These are phyloP conservation scores for Pestalotiopsis sp. DNA, from an alignment of 2,329 filamentous ascomycete species.

Conservation along the genomic window DNA sequence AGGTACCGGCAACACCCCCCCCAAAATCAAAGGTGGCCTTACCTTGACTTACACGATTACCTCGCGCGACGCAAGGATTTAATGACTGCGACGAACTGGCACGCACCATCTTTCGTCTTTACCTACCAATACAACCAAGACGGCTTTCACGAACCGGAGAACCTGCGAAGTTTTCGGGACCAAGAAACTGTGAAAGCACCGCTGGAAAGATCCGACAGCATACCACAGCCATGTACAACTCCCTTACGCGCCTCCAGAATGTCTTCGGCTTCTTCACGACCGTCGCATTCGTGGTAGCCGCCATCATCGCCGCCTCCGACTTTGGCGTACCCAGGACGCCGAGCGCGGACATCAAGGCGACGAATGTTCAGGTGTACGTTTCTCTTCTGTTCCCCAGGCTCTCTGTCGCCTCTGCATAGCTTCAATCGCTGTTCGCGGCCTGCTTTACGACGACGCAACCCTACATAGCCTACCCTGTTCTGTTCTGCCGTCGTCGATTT, in stretches of 20 bases:
- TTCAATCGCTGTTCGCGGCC: no score
- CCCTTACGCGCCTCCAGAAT: conserved; percentile 82
- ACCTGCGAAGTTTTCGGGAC: neutral
- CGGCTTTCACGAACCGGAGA: neutral
- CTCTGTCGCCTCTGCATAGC: neutral
- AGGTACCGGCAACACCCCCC: neutral
- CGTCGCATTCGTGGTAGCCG: conserved; percentile 80
- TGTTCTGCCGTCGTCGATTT: neutral
- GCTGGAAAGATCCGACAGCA: neutral
- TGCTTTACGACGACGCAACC: neutral
- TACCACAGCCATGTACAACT: conserved; percentile 73
- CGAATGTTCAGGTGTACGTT: conserved; percentile 83
- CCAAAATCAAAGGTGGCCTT: conserved; percentile 18
- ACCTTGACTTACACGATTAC: neutral
- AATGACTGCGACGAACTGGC: neutral
- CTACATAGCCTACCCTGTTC: neutral
- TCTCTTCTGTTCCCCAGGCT: neutral
- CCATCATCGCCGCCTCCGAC: conserved; percentile 80
- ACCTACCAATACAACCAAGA: neutral
- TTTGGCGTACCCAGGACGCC: conserved; percentile 71
- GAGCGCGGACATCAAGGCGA: conserved; percentile 63
- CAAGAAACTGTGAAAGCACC: neutral
- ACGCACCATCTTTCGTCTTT: neutral
- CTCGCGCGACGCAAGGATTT: neutral
- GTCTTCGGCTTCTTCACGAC: conserved; percentile 98